Evolutionary conservation across 1,284 basidiomycete genomes (phyloP).

Genomic region (Sanghuangporus sanghuang): DNA sequence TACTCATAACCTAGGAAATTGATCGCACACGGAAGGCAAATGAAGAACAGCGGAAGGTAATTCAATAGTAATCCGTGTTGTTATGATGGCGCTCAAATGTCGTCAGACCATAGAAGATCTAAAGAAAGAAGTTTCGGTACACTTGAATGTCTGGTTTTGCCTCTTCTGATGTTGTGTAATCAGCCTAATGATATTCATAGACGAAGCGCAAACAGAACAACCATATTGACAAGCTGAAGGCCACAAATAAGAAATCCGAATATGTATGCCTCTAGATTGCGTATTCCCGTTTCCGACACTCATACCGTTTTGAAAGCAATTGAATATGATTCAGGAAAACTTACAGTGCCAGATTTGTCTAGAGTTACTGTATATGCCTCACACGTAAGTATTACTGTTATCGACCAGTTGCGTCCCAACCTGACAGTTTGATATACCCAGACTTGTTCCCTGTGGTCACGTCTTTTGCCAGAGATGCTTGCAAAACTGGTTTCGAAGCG

Average conservation of each 20-base stretch:
- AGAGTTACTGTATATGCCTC: slow-evolving; percentile 58
- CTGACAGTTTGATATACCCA: slow-evolving; percentile 24
- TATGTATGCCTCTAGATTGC: slow-evolving; percentile 24
- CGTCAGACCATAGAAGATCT: slow-evolving; percentile 21
- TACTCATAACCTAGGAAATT: not conserved
- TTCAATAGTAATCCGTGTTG: not conserved
- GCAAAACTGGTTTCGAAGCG: slow-evolving; percentile 69
- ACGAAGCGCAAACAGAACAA: slow-evolving; percentile 42
- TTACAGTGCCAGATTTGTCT: slow-evolving; percentile 73
- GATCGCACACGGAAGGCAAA: not conserved
- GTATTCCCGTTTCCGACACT: not conserved
- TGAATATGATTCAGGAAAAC: slow-evolving; percentile 49
- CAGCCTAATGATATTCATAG: slow-evolving; percentile 29
- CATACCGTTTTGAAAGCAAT: slow-evolving; percentile 33
- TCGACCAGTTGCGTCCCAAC: slow-evolving; percentile 1
- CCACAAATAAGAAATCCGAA: slow-evolving; percentile 45
- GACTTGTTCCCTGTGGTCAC: slow-evolving; percentile 69
- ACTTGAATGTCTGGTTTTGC: slow-evolving; percentile 28
- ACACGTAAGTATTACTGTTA: slow-evolving; percentile 43
- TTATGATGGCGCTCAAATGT: not conserved
- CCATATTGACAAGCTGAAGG: slow-evolving; percentile 42
- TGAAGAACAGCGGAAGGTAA: not conserved
- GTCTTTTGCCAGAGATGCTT: slow-evolving; percentile 62
- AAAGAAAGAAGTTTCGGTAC: slow-evolving; percentile 33
- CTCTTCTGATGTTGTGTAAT: not conserved